Evolutionary conservation across 164 flowering plant species (phyloP).

Genomic region (Berberis vulgaris): DNA sequence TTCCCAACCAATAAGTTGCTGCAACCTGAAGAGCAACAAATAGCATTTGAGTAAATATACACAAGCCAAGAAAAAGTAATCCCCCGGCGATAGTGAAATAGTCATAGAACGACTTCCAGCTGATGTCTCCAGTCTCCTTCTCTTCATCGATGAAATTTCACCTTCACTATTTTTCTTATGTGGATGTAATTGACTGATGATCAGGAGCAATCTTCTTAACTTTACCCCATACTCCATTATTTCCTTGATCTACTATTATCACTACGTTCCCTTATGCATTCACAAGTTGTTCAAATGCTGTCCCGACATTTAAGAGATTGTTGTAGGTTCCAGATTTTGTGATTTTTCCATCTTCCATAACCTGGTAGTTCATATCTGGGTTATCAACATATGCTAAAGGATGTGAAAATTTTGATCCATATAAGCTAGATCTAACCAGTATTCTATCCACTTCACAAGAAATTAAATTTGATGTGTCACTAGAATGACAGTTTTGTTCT

Average conservation of each 20-base stretch:
- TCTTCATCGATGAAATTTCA: no score
- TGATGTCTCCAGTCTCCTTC: no score
- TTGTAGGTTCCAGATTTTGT: not conserved
- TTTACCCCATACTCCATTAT: not conserved
- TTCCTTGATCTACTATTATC: not conserved
- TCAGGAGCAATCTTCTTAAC: not conserved
- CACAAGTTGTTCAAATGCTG: constrained; percentile 1
- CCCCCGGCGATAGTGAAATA: no score
- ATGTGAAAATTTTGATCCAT: not conserved
- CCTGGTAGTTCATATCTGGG: not conserved
- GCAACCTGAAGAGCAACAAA: no score
- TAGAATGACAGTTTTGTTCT: not conserved
- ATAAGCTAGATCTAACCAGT: not conserved
- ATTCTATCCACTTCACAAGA: constrained; percentile 1
- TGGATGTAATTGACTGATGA: no score
- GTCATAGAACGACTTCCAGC: no score
- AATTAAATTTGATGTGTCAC: not conserved
- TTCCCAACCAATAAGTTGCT: no score
- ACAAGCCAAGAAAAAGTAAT: no score
- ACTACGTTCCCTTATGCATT: not conserved
- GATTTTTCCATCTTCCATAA: not conserved
- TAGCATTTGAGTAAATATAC: no score
- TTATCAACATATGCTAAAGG: not conserved
- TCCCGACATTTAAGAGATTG: not conserved
- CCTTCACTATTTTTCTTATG: no score